Base-by-base conservation (phyloP, 2,329 filamentous ascomycete species). In the Coleophoma eucalyptorum region DNA sequence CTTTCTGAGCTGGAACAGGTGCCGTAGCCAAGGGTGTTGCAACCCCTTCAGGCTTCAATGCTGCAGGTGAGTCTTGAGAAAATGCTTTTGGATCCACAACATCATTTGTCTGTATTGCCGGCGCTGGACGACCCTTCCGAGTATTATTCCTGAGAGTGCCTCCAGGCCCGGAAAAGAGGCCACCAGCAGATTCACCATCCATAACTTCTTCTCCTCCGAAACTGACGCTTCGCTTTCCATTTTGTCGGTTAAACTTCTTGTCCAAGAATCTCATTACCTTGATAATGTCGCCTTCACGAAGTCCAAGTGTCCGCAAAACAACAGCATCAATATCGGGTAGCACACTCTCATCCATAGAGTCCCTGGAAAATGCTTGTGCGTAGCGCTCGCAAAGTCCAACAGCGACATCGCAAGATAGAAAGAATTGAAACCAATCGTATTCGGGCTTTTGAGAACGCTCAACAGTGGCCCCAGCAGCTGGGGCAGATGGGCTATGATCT, bases 341-440 rank as follows among this genome's bases (percentile, higher is more conserved):
- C 37, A 96, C 86, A 55, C 89, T 92, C 68, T 97, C 92, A 58
- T 96, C 92, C 90, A 99, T 97, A 20, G 92, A 94, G 65, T 99
- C 94, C 64, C 86, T 86, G 44, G 82, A 70, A 65, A 99, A 99
- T 2, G 90, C 90, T 64, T 91, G 89, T 1, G 92, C 86, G 65
- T 99, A 99, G 49, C 94, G 83, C 70, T 97, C 93, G 69, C 94
- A 99, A 43, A 96, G 85, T 52, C 95, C 90, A 45, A 93, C 89
- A 42, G 91, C 87, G 61, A 97, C 90, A 43, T 96, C 93, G 67
- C 91, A 95, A 56, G 86, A 84, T 38, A 99, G 74, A 77, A 99
- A 99, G 73, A 99, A 97, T 66, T 97, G 91, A 64, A 99, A 99
- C 94, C 94, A 99, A 67, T 99, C 94, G 67, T 97, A 96, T 44